phyloP scores from a whole-genome alignment of 225 moss, liverwort and hornwort genomes.

The Bryoerythrophyllum caledonicum region DNA sequence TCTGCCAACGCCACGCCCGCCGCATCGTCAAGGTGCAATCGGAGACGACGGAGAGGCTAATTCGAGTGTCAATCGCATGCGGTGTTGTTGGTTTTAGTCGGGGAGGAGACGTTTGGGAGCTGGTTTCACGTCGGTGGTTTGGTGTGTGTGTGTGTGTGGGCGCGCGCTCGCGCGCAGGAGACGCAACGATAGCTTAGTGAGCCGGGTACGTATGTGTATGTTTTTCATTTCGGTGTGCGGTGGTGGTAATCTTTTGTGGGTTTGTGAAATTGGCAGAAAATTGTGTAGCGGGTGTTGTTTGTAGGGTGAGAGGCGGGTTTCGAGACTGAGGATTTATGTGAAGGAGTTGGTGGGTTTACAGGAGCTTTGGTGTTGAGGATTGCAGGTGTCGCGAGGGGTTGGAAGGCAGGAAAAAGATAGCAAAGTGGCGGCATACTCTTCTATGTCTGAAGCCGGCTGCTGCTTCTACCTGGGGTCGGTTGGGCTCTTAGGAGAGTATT shows the following conservation, averaged over 20 bases:
- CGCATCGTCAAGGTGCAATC: not conserved
- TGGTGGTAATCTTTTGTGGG: not conserved
- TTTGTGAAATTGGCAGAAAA: not conserved
- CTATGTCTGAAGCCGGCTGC: slow-evolving; percentile 88
- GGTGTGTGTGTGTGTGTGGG: slow-evolving; percentile 30
- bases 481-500: slow-evolving; percentile 90
- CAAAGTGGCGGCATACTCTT: slow-evolving; percentile 76
- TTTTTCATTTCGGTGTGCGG: not conserved
- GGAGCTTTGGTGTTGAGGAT: not conserved
- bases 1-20: not conserved
- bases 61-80: not conserved
- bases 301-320: no score
- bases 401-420: slow-evolving; percentile 32
- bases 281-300: no score
- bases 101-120: not conserved
- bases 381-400: not conserved
- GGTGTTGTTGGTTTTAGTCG: not conserved
- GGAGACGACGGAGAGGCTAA: not conserved
- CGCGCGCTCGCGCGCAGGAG: no score
- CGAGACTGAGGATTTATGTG: no score
- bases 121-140: slow-evolving; percentile 27
- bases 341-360: not conserved
- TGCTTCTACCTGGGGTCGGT: slow-evolving; percentile 81
- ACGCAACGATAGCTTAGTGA: slow-evolving; percentile 95
- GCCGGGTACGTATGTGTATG: slow-evolving; percentile 60